Base-by-base conservation (phyloP, 208 protist species). In the Acanthamoeba culbertsoni region DNA sequence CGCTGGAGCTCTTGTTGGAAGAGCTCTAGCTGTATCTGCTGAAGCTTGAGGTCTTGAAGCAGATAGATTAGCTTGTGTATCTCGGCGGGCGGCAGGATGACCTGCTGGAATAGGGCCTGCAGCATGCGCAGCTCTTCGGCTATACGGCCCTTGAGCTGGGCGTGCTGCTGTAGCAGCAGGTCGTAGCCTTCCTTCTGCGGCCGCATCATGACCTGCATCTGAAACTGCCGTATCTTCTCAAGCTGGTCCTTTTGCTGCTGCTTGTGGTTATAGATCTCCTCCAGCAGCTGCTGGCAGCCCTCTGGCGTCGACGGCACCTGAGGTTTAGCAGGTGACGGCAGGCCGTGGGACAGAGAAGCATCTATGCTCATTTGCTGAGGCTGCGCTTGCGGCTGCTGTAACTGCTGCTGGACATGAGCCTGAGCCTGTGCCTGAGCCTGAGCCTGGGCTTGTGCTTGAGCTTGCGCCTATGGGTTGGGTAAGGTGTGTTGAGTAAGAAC, bases 11-110 rank as follows among this genome's bases (percentile, higher is more conserved):
- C 94, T 26, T 95, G 89, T 33, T 94, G 92, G 84, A 93, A 95
- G 6, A 95, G 48, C 65, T 95, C 94, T n/a, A 95, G 79, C 42
- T 95, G 94, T 26, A 95, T 95, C 23, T 55, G 63, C 65, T 95
- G 94, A 26, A 94, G 92, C 23, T 92, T 94, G 0, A 95, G 40
- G 62, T 95, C 94, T 51, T 93, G 91, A 20, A 94, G 94, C 1
- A 95, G 28, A 31, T 93, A 93, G n/a, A 93, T 73, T 16, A 88
- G 75, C 79, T 93, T 93, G 43, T 93, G 71, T 12, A 95, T 95
- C 31, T 95, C 94, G 33, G 68, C 42, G 26, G 94, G 94, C 28
- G 94, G 93, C 31, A 95, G 51, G 20, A 95, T 90, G 45, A 95
- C 89, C 63, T 92, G 86, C 43, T 95, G 94, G 43, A 94, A 92